These are phyloP conservation scores for Hemisphaericaspora lyxosophila DNA, from an alignment of 1,139 yeast genomes.

Conservation along the genomic window DNA sequence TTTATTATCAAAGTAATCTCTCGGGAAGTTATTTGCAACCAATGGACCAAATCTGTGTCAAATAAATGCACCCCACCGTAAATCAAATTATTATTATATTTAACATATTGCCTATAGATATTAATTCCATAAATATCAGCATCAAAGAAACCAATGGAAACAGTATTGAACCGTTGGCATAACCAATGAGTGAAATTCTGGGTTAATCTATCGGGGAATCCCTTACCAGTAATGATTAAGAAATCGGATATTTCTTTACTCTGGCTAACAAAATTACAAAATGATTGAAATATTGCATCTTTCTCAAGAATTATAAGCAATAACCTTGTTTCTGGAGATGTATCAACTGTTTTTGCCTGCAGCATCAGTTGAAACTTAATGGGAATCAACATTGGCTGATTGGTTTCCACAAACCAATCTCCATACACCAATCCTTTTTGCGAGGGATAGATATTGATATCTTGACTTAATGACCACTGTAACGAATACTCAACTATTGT, in stretches of 20 bases:
- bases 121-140: constrained; percentile 73
- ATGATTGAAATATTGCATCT: constrained; percentile 50
- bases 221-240: constrained; percentile 61
- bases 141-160: constrained; percentile 34
- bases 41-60: constrained; percentile 35
- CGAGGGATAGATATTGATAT: constrained; percentile 53
- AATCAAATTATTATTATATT: constrained; percentile 9
- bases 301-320: constrained; percentile 61
- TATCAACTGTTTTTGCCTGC: neutral
- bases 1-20: constrained; percentile 37
- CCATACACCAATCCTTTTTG: constrained; percentile 65
- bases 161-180: constrained; percentile 20
- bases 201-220: constrained; percentile 53
- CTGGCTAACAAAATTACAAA: constrained; percentile 23
- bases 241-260: constrained; percentile 10
- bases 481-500: constrained; percentile 28
- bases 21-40: constrained; percentile 29
- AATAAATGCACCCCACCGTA: constrained; percentile 34
- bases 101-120: constrained; percentile 45
- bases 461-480: constrained; percentile 21
- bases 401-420: constrained; percentile 13
- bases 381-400: constrained; percentile 30
- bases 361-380: constrained; percentile 9
- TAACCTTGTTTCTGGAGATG: neutral
- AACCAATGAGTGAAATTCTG: constrained; percentile 20